Evolutionary conservation across 2,329 filamentous ascomycete species (phyloP).

Genomic region (Sporothrix humicola): DNA sequence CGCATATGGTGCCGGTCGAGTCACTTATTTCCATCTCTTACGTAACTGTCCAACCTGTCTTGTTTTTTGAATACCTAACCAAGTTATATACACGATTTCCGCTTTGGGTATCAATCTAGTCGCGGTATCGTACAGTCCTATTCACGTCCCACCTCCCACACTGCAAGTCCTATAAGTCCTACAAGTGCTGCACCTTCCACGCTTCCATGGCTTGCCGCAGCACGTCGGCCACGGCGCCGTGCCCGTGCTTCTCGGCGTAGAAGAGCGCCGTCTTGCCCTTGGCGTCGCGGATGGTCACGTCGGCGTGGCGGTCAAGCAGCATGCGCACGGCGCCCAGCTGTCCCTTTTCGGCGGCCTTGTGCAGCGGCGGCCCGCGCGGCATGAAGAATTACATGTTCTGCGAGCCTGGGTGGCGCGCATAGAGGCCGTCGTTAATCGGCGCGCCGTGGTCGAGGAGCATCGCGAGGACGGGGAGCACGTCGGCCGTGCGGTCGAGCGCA

Average conservation of each 20-base stretch:
- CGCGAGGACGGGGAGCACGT: conserved; percentile 2
- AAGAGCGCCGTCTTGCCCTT: conserved; percentile 10
- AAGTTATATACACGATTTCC: no score
- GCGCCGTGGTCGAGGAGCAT: conserved; percentile 26
- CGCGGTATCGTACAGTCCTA: no score
- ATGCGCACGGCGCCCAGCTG: conserved; percentile 11
- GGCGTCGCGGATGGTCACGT: conserved; percentile 11
- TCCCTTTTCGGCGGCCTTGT: conserved; percentile 8
- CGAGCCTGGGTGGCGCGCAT: neutral
- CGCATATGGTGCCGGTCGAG: no score
- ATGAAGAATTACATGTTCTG: conserved; percentile 19
- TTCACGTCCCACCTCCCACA: no score
- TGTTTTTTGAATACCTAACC: no score
- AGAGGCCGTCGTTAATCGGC: conserved; percentile 21
- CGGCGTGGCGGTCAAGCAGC: conserved; percentile 15
- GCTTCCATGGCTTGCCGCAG: conserved; percentile 13
- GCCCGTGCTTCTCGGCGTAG: conserved; percentile 1
- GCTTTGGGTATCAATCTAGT: no score
- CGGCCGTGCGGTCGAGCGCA: neutral
- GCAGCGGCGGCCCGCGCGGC: conserved; percentile 17
- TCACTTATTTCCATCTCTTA: no score
- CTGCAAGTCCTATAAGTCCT: no score
- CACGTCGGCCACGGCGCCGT: neutral
- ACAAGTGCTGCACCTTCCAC: conserved; percentile 22
- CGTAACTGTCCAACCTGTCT: no score